Conservation (phyloP, 2,329 filamentous ascomycete species). For the Didymella keratinophila region DNA sequence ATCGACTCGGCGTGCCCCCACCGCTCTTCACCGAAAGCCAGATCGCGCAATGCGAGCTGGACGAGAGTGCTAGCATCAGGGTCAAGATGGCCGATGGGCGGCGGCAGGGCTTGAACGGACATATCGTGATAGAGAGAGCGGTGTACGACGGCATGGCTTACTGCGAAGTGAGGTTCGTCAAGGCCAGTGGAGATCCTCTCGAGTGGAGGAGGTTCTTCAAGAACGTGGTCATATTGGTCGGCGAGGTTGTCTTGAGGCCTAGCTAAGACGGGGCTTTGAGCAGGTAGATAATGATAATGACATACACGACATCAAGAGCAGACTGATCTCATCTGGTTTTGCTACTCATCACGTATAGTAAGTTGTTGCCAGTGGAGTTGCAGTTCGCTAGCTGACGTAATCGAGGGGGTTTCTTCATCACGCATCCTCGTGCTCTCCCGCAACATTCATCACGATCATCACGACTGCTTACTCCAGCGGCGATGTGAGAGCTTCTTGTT, state of each 20-base stretch:
- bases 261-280: conserved; percentile 18
- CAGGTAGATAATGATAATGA: conserved; percentile 10
- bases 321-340: too few relatives aligned
- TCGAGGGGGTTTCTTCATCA: not conserved
- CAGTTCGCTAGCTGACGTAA: not conserved
- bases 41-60: conserved; percentile 46
- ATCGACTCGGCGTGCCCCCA: conserved; percentile 83
- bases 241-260: conserved; percentile 74
- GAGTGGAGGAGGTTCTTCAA: conserved; percentile 99
- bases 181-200: conserved; percentile 92
- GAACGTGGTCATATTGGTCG: conserved; percentile 86
- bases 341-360: not conserved
- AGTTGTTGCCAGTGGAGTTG: not conserved
- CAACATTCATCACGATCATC: not conserved
- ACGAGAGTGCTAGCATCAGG: conserved; percentile 69
- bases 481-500: not conserved
- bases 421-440: not conserved
- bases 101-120: conserved; percentile 75
- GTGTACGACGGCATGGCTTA: conserved; percentile 70
- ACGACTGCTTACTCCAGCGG: not conserved
- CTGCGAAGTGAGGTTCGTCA: conserved; percentile 85
- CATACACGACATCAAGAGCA: not conserved
- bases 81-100: conserved; percentile 78
- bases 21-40: conserved; percentile 52
- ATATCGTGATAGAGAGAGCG: conserved; percentile 77